Evolutionary conservation across 2,329 filamentous ascomycete genomes (phyloP).

Genomic region (Cucurbitaria berberidis): DNA sequence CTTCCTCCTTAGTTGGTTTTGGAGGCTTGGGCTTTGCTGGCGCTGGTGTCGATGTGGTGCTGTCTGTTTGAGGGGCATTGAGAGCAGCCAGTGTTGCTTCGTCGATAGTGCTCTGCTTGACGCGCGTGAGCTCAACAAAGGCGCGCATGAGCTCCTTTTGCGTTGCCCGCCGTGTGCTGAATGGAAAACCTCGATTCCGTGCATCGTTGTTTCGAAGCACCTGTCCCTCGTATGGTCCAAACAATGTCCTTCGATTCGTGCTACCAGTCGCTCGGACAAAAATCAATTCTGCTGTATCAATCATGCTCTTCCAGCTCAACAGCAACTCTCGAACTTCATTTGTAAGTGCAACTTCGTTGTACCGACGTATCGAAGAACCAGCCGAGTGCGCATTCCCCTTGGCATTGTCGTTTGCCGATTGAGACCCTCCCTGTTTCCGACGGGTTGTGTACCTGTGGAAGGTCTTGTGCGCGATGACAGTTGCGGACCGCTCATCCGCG

Average conservation of each 20-base stretch:
- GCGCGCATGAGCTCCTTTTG: conserved; percentile 93
- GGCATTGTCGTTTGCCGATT: conserved; percentile 92
- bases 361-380: conserved; percentile 84
- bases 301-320: conserved; percentile 81
- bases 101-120: conserved; percentile 82
- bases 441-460: conserved; percentile 97
- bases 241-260: conserved; percentile 85
- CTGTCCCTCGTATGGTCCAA: conserved; percentile 89
- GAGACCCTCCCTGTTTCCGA: conserved; percentile 93
- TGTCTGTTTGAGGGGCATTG: conserved; percentile 53
- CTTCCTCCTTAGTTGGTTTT: conserved; percentile 81
- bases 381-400: conserved; percentile 94
- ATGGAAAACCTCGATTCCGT: conserved; percentile 85
- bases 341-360: conserved; percentile 89
- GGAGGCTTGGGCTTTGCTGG: conserved; percentile 57
- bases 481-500: conserved; percentile 81
- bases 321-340: conserved; percentile 87
- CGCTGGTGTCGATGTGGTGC: conserved; percentile 43
- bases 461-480: conserved; percentile 92
- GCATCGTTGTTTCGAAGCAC: conserved; percentile 79
- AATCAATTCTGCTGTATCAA: conserved; percentile 82
- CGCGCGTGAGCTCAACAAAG: conserved; percentile 89
- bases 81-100: conserved; percentile 64
- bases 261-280: conserved; percentile 89
- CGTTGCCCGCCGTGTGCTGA: conserved; percentile 88